phyloP scores from a whole-genome alignment of 495 filamentous ascomycete genomes.

The Aspergillus sclerotiicarbonarius region DNA sequence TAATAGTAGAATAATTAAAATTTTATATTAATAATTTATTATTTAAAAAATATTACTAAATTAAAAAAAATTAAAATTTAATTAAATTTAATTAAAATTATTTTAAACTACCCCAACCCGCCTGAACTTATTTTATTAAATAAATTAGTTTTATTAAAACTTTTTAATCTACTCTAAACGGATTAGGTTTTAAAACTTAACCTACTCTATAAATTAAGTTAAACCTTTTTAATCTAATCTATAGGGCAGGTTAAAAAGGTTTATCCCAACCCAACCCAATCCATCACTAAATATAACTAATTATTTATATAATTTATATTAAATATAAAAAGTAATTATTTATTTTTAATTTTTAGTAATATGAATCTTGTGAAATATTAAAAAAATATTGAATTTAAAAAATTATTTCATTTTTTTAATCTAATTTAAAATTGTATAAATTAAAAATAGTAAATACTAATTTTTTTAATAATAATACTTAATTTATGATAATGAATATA shows the following conservation, averaged over 20 bases:
- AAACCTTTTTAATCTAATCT: too few relatives aligned
- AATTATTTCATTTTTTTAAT: not conserved
- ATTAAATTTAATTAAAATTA: not conserved
- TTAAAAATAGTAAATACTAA: too few relatives aligned
- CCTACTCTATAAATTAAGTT: not conserved
- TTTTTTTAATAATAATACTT: too few relatives aligned
- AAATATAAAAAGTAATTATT: not conserved
- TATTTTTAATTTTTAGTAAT: not conserved
- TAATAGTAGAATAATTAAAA: too few relatives aligned
- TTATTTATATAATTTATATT: slow-evolving; percentile 1
- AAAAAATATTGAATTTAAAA: not conserved
- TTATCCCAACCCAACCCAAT: too few relatives aligned
- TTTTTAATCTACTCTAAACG: too few relatives aligned
- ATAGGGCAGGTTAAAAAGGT: not conserved
- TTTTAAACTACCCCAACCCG: too few relatives aligned
- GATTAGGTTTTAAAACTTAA: not conserved
- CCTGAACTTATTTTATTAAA: too few relatives aligned
- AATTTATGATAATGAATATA: not conserved
- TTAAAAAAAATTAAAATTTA: not conserved
- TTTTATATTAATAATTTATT: too few relatives aligned
- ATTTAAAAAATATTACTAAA: too few relatives aligned
- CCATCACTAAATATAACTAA: not conserved
- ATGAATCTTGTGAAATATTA: not conserved
- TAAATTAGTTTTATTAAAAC: too few relatives aligned
- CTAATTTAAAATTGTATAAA: not conserved